These are phyloP conservation scores for Tilletia caries DNA, from an alignment of 1,284 basidiomycete genomes.

Conservation along the genomic window DNA sequence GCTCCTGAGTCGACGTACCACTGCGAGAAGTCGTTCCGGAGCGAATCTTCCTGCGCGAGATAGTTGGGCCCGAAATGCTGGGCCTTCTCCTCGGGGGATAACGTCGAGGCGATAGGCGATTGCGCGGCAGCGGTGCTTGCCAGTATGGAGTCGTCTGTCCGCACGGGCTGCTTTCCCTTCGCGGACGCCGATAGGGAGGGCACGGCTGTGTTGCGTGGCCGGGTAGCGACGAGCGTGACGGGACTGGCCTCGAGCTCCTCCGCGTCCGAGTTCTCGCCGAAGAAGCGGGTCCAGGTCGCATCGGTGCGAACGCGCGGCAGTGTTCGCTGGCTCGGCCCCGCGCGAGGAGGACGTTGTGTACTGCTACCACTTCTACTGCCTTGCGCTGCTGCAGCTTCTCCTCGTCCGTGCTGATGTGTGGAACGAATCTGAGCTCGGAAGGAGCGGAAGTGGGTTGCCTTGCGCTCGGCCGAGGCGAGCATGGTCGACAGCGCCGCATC, in stretches of 20 bases:
- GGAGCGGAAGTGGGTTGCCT: slow-evolving; percentile 7
- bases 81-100: slow-evolving; percentile 3
- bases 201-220: not conserved
- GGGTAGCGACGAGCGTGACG: not conserved
- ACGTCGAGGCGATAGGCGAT: not conserved
- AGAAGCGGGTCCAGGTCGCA: slow-evolving; percentile 7
- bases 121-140: not conserved
- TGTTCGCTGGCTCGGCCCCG: not conserved
- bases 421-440: not conserved
- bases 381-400: not conserved
- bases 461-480: slow-evolving; percentile 7
- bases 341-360: not conserved
- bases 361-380: not conserved
- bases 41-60: slow-evolving; percentile 79
- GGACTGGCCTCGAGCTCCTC: not conserved
- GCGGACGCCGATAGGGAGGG: not conserved
- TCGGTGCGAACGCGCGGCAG: not conserved
- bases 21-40: slow-evolving; percentile 89
- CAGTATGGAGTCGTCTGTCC: not conserved
- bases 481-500: not conserved
- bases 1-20: slow-evolving; percentile 68
- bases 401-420: not conserved
- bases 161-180: not conserved
- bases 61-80: slow-evolving; percentile 15
- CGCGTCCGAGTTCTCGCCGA: not conserved